Base-by-base conservation (phyloP, 2,329 filamentous ascomycete genomes). In the Trichoderma sp. region DNA sequence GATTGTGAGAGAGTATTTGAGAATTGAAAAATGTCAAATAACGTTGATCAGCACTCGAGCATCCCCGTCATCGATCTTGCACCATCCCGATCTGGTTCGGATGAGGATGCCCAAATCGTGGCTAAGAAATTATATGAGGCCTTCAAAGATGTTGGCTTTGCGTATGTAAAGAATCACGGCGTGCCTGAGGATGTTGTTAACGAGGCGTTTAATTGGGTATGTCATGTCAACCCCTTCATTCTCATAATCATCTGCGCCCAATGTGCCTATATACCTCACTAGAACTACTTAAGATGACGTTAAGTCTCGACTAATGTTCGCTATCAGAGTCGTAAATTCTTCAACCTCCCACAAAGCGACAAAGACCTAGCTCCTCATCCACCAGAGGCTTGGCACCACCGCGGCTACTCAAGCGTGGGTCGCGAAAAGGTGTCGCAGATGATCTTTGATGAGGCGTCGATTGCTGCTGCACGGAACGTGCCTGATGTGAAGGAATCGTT, bases 401-500 rank as follows among this genome's bases (percentile, higher is more conserved):
- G 80, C 4, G 80, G 80, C 21, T 81, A 81, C 73, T 80, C 79
- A 32, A 76, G 77, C 57, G 75, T 77, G 57, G 79, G 76, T 67
- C 76, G 74, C 56, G 80, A 80, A 73, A 80, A 80, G 70, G 76
- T 79, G 1, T 76, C 76, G 5, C 80, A 80, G 71, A 77, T 77
- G 76, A 72, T 81, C 4, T 80, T 77, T 32, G 77, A 79, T 53
- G 60, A 76, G 21, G 74, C 74, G 28, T 72, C 73, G 43, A 75
- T 77, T 39, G 73, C 73, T 21, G 65, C 75, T 21, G 69, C 74
- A 65, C 76, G 79, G 62, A 75, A 76, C 71, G 76, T 77, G 12
- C 81, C 81, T 5, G 80, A 83, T 72, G 78, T 80, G 34, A 82
- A 83, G 73, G 82, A 84, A 73, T 81, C 81, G 2, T 81, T 79